Conservation (phyloP, 257 asterid species). For the Parsonsia alboflavescens region DNA sequence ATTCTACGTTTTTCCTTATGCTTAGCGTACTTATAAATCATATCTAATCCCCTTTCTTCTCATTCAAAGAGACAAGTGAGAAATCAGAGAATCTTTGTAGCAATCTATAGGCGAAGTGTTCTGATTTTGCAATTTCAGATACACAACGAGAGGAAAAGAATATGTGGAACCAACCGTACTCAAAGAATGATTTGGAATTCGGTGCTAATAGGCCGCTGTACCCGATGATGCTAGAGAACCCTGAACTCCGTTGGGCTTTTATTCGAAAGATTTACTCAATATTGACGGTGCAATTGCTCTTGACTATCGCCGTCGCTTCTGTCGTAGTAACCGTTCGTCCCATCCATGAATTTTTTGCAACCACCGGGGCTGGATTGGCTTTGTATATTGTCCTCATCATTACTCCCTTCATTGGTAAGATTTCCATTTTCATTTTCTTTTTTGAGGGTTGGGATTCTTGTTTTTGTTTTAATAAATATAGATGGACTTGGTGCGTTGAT, state of each 20-base stretch:
- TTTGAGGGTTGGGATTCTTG: background rate
- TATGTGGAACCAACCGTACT: slow-evolving; percentile 32
- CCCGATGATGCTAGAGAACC: slow-evolving; percentile 52
- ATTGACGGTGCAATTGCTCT: slow-evolving; percentile 35
- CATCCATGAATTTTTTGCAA: slow-evolving; percentile 32
- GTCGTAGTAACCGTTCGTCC: slow-evolving; percentile 35
- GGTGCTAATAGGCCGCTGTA: slow-evolving; percentile 34
- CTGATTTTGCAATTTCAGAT: background rate
- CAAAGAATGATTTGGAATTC: slow-evolving; percentile 48
- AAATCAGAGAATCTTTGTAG: background rate
- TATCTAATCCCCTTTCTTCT: background rate
- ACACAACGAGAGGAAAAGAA: background rate
- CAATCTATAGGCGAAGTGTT: background rate
- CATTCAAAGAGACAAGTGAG: background rate
- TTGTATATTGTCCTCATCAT: slow-evolving; percentile 27
- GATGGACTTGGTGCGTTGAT: background rate
- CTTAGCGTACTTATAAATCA: background rate
- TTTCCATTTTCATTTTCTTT: background rate
- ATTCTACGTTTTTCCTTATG: too few species aligned
- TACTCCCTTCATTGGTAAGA: slow-evolving; percentile 33
- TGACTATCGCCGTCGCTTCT: slow-evolving; percentile 45
- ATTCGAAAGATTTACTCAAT: slow-evolving; percentile 54
- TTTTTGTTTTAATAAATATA: background rate
- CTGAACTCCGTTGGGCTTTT: slow-evolving; percentile 54
- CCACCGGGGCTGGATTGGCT: slow-evolving; percentile 31